Evolutionary conservation across 495 filamentous ascomycete species (phyloP).

Genomic region (Hypoxylon lienhwacheense): DNA sequence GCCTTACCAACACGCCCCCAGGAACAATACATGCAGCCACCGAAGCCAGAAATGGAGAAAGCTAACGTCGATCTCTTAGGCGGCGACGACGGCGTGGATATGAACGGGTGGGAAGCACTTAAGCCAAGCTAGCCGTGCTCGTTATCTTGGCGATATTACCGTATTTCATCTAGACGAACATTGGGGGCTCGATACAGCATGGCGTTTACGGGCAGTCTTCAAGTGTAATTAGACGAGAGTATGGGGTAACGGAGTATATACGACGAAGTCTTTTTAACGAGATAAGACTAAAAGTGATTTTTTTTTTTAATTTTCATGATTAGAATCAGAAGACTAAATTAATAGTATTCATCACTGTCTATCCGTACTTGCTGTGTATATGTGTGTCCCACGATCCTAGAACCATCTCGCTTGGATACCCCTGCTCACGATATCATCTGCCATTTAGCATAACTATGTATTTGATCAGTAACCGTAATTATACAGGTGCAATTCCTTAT

Average conservation of each 20-base stretch:
- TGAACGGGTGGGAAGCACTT: slow-evolving; percentile 53
- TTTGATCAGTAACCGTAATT: too few species aligned
- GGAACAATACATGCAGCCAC: slow-evolving; percentile 33
- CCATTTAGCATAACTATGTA: too few species aligned
- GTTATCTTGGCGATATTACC: neutral
- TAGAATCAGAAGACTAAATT: too few species aligned
- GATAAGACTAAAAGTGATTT: slow-evolving; percentile 1
- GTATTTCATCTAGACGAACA: slow-evolving; percentile 10
- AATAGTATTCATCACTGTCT: too few species aligned
- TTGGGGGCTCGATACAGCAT: slow-evolving; percentile 17
- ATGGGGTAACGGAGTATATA: neutral
- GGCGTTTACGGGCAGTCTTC: slow-evolving; percentile 23
- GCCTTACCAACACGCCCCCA: slow-evolving; percentile 28
- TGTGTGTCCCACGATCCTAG: too few species aligned
- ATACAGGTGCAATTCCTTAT: too few species aligned
- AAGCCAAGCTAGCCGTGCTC: slow-evolving; percentile 39
- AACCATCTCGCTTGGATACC: too few species aligned
- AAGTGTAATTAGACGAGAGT: slow-evolving; percentile 4
- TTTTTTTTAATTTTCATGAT: neutral
- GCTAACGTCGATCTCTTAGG: slow-evolving; percentile 44
- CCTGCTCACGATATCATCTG: too few species aligned
- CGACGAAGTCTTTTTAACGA: neutral
- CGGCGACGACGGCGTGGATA: slow-evolving; percentile 41
- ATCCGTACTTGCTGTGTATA: too few species aligned
- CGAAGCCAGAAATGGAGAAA: slow-evolving; percentile 28